phyloP scores from a whole-genome alignment of 495 filamentous ascomycete species.

The Lindgomyces ingoldianus region DNA sequence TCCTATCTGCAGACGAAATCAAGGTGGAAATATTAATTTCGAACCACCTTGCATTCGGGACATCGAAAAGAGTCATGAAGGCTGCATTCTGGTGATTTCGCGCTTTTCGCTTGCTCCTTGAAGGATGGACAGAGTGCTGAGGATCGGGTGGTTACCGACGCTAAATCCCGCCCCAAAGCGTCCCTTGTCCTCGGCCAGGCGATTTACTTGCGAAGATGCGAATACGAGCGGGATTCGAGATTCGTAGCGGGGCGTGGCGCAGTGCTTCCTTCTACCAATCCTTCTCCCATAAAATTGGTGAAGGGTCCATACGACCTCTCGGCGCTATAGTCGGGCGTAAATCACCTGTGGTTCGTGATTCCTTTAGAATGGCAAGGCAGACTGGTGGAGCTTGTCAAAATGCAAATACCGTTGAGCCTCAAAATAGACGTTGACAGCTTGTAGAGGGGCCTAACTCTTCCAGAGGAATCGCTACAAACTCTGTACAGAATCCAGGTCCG shows the following conservation, averaged over 20 bases:
- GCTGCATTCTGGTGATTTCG: not conserved
- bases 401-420: not conserved
- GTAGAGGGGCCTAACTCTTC: too few species aligned
- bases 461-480: too few species aligned
- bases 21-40: too few species aligned
- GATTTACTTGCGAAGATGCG: not conserved
- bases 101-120: not conserved
- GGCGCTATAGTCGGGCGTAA: not conserved
- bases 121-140: slow-evolving; percentile 20
- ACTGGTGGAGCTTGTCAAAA: not conserved
- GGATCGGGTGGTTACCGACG: slow-evolving; percentile 17
- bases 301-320: not conserved
- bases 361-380: not conserved
- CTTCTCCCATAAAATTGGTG: too few species aligned
- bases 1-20: too few species aligned
- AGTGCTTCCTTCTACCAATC: not conserved
- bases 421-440: not conserved
- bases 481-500: too few species aligned
- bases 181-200: not conserved
- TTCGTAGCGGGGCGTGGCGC: not conserved
- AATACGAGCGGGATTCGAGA: not conserved
- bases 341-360: not conserved
- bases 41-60: too few species aligned
- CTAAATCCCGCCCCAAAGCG: not conserved
- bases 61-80: too few species aligned